Base-by-base conservation (phyloP, 2,329 filamentous ascomycete species). In the Penicillium digitatum region DNA sequence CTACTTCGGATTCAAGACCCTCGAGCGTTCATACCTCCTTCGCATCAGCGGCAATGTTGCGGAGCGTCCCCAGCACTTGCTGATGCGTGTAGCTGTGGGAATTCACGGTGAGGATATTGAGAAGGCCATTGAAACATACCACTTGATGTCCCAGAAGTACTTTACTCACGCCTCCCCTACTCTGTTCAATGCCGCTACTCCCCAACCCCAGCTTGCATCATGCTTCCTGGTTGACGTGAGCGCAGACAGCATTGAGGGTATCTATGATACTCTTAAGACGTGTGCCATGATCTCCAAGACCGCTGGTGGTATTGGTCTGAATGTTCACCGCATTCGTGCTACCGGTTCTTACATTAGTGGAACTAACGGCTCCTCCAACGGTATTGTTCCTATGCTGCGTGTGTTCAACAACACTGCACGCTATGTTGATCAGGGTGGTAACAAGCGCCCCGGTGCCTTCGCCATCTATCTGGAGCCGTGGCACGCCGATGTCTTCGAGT, bases 261-360 rank as follows among this genome's bases (percentile, higher is more conserved):
- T 99, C 73, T 99, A 99, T 71, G 94, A 99, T 72, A 99, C 94
- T 18, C 84, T 99, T 66, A 99, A 99, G 86, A 97, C 90, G 1
- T 99, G 94, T 78, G 94, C 94, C 65, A 93, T 99, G 90, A 99
- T 99, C 77, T 99, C 94, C 71, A 99, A 99, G 85, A 97, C 94
- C 78, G 94, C 94, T 66, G 94, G 94, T 74, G 94, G 94, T 74
- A 97, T 99, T 73, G 94, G 94, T 68, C 82, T 99, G 62, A 97
- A 99, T 70, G 87, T 93, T 48, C 94, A 99, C 80, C 88, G 92
- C 69, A 99, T 99, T 69, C 91, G 94, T 75, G 90, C 94, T 59
- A 99, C 94, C 52, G 93, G 94, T 60, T 96, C 94, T 27, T 99
- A 99, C 78, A 99, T 99, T 76, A 90, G 89, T 59, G 94, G 94